phyloP scores from a whole-genome alignment of 2,329 filamentous ascomycete genomes.

The Penicillium sp. region DNA sequence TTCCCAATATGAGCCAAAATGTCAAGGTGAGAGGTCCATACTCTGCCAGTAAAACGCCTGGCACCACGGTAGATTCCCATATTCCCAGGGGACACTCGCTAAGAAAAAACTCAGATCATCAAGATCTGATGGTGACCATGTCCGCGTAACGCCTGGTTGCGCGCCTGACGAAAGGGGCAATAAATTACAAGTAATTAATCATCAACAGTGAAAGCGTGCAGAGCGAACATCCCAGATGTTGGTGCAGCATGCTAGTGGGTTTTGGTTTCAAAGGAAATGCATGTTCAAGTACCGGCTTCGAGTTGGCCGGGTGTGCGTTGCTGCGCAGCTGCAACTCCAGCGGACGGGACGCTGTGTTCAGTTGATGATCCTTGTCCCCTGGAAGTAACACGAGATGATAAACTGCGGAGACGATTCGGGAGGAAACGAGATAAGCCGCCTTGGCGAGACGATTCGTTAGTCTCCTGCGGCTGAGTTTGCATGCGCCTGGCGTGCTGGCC shows the following conservation, averaged over 20 bases:
- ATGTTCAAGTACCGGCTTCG: slow-evolving; percentile 15
- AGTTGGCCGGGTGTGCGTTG: slow-evolving; percentile 19
- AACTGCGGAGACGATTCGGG: slow-evolving; percentile 12
- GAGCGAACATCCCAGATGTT: slow-evolving; percentile 25
- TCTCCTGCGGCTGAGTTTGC: slow-evolving; percentile 1
- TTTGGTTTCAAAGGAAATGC: slow-evolving; percentile 1
- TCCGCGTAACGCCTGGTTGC: background rate
- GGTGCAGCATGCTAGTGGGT: slow-evolving; percentile 9
- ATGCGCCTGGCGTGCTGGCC: background rate
- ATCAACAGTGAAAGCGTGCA: slow-evolving; percentile 16
- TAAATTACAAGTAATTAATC: slow-evolving; percentile 22
- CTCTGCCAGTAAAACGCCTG: too few relatives aligned
- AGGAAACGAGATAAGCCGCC: slow-evolving; percentile 15
- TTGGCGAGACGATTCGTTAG: slow-evolving; percentile 2
- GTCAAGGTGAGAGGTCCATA: too few relatives aligned
- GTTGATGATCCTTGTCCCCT: background rate
- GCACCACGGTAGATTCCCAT: too few relatives aligned
- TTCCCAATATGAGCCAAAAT: too few relatives aligned
- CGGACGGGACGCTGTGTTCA: background rate
- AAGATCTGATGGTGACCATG: background rate
- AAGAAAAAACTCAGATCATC: background rate
- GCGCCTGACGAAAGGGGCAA: background rate
- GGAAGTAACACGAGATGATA: slow-evolving; percentile 1
- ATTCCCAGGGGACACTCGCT: too few relatives aligned
- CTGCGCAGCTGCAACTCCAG: slow-evolving; percentile 3